A percentile compares a stretch with the other conserved stretches of the same genome.
These are phyloP conservation scores for Arthroderma sp. DNA, from an alignment of 2,329 filamentous ascomycete species.

Conservation along the genomic window DNA sequence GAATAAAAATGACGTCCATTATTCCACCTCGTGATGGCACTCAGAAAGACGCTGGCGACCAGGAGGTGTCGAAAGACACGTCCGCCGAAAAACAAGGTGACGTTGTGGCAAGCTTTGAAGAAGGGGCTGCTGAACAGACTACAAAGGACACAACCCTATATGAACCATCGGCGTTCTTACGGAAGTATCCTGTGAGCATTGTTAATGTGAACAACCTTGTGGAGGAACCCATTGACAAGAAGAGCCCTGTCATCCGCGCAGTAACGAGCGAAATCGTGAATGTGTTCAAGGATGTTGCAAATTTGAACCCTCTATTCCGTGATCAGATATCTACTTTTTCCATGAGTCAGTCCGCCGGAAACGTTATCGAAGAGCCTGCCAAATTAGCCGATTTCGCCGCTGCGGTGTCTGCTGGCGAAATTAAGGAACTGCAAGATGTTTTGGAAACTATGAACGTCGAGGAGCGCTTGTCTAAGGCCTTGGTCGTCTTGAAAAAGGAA, in stretches of 20 bases:
- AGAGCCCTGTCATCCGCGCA: constrained; percentile 76
- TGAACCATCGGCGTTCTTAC: constrained; percentile 81
- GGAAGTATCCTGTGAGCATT: constrained; percentile 81
- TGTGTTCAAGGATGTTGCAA: constrained; percentile 94
- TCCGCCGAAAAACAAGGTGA: constrained; percentile 69
- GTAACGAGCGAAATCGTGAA: constrained; percentile 97
- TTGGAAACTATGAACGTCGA: constrained; percentile 82
- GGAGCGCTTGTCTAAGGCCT: constrained; percentile 78
- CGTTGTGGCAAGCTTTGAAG: constrained; percentile 94
- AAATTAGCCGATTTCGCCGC: constrained; percentile 96
- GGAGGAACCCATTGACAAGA: constrained; percentile 82
- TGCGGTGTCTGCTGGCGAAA: constrained; percentile 87
- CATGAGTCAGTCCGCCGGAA: constrained; percentile 87
- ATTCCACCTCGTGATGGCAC: constrained; percentile 50
- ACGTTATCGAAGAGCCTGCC: constrained; percentile 85
- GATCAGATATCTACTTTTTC: constrained; percentile 97
- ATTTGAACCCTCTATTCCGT: constrained; percentile 84
- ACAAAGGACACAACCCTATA: constrained; percentile 49
- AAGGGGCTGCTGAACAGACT: constrained; percentile 52
- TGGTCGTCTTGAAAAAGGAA: constrained; percentile 92
- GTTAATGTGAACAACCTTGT: constrained; percentile 89
- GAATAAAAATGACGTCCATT: constrained; percentile 78
- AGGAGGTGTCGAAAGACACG: constrained; percentile 31
- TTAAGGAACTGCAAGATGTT: constrained; percentile 84
- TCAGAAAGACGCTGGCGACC: constrained; percentile 25